phyloP scores from a whole-genome alignment of 2,329 filamentous ascomycete species.

The Ramularia endophylla region DNA sequence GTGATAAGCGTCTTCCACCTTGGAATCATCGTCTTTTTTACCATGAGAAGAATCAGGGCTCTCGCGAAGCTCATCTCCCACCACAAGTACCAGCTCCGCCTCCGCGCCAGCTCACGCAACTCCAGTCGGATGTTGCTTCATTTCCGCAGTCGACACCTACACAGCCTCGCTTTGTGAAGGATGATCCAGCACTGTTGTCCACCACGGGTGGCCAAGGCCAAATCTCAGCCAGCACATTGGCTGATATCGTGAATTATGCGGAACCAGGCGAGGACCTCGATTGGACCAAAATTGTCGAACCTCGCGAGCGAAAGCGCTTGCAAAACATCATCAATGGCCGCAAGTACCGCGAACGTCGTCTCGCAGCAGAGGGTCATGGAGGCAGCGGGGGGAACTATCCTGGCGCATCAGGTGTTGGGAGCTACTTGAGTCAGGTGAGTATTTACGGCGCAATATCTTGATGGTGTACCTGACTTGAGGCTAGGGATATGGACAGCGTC shows the following conservation, averaged over 20 bases:
- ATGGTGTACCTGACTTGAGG: too few relatives aligned
- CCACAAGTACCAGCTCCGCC: constrained; percentile 4
- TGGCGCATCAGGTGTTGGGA: constrained; percentile 28
- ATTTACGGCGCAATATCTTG: constrained; percentile 11
- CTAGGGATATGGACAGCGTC: background rate
- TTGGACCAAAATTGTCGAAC: constrained; percentile 34
- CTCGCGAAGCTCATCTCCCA: constrained; percentile 23
- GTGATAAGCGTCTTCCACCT: constrained; percentile 73
- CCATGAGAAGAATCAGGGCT: constrained; percentile 36
- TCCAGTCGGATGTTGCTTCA: constrained; percentile 28
- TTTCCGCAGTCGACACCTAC: constrained; percentile 22
- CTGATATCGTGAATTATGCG: constrained; percentile 33
- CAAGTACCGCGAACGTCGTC: constrained; percentile 33
- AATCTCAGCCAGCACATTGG: constrained; percentile 29
- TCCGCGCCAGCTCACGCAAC: constrained; percentile 20
- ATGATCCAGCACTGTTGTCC: constrained; percentile 30
- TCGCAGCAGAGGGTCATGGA: constrained; percentile 31
- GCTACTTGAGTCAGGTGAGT: constrained; percentile 22
- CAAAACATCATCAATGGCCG: constrained; percentile 37
- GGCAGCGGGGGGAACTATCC: constrained; percentile 31
- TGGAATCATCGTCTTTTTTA: constrained; percentile 67
- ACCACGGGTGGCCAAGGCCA: constrained; percentile 30
- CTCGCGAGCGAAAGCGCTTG: constrained; percentile 32
- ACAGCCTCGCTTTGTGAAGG: constrained; percentile 17
- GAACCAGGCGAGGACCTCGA: constrained; percentile 36